Evolutionary conservation across 1,284 basidiomycete species (phyloP), one percentile per base, ranked within the genome.

Genomic region (Phellinidium pouzarii): DNA sequence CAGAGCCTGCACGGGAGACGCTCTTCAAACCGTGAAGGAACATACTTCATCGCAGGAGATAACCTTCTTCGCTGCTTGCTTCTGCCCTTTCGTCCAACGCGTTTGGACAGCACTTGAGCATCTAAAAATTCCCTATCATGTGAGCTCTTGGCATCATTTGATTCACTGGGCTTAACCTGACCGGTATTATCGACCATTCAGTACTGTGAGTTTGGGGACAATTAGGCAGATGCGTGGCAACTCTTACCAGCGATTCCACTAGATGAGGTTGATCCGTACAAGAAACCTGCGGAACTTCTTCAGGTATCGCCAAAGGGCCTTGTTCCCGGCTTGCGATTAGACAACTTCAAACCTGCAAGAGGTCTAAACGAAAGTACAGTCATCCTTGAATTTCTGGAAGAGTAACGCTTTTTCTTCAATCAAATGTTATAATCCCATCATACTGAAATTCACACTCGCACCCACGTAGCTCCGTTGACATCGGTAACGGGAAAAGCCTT

Each of bases 231-330:
- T 17, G 9, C 49, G 49, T 27, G 22, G n/a, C 36, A 37, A 31
- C 19, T 53, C n/a, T 19, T 19, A 20, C 14, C 12, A 23, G 20
- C 17, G 26, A 23, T 11, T 55, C 6, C 22, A 27, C 23, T 49
- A 86, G 84, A 80, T 60, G 86, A 90, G 66, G 84, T 90, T 25
- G 86, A 91, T 65, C 86, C 87, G 1, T 90, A 91, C 71, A 79
- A 81, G 68, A 91, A 91, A 61, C 86, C 89, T 0, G 67, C 78
- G 48, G 84, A 86, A 31, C 73, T 91, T n/a, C 70, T 91, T 9
- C 81, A 87, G 48, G 73, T 89, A 14, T 89, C 86, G 19, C 85
- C 87, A 0, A 89, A 87, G 62, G 87, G 89, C 0, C 74, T 91
- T 1, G 87, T 91, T 1, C 87, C 88, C 0, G 87, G 77, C 0